Evolutionary conservation across 306 rosid species (phyloP).

Genomic region (Medicago arabica): DNA sequence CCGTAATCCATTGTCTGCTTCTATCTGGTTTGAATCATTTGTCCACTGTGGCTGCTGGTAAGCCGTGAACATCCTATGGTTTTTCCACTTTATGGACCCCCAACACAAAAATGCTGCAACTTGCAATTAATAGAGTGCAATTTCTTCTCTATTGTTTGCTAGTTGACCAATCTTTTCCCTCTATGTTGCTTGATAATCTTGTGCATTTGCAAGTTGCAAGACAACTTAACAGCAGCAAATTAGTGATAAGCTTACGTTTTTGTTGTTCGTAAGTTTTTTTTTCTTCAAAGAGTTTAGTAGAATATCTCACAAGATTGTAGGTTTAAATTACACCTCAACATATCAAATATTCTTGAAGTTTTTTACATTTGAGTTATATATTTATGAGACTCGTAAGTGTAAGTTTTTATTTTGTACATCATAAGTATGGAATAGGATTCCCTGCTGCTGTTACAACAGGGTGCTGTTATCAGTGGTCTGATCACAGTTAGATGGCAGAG

Average conservation of each 20-base stretch:
- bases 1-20: constrained; percentile 20
- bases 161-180: background rate
- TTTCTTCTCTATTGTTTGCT: constrained; percentile 1
- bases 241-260: background rate
- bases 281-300: too few species aligned
- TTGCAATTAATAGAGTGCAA: constrained; percentile 24
- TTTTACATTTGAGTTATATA: too few species aligned
- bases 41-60: constrained; percentile 28
- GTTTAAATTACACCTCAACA: too few species aligned
- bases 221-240: constrained; percentile 10
- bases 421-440: too few species aligned
- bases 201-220: background rate
- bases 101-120: constrained; percentile 11
- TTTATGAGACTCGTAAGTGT: too few species aligned
- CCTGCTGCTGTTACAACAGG: too few species aligned
- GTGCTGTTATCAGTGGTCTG: too few species aligned
- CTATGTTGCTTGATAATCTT: constrained; percentile 17
- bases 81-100: background rate
- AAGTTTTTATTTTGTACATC: too few species aligned
- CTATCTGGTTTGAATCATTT: background rate
- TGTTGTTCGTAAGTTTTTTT: too few species aligned
- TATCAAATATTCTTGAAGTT: too few species aligned
- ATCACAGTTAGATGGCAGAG: too few species aligned
- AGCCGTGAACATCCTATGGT: constrained; percentile 23
- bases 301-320: too few species aligned